These are phyloP conservation scores for Trichophyton simii DNA, from an alignment of 2,329 filamentous ascomycete genomes.

Conservation along the genomic window DNA sequence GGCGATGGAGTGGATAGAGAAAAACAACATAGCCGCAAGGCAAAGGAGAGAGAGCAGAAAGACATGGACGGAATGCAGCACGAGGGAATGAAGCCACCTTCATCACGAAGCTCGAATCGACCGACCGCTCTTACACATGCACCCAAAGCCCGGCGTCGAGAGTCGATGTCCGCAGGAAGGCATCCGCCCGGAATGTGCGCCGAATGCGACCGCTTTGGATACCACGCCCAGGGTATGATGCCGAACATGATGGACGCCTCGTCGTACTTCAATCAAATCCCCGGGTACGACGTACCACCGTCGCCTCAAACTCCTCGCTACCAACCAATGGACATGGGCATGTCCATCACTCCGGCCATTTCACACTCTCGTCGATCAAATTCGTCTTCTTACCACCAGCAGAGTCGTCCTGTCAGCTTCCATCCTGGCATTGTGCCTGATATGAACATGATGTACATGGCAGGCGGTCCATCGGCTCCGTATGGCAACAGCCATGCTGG, in stretches of 20 bases:
- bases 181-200: conserved; percentile 25
- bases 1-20: conserved; percentile 21
- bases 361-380: conserved; percentile 17
- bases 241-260: conserved; percentile 18
- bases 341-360: conserved; percentile 15
- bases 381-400: conserved; percentile 26
- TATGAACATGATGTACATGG: conserved; percentile 19
- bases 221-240: conserved; percentile 19
- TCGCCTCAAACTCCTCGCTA: conserved; percentile 20
- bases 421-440: conserved; percentile 23
- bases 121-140: conserved; percentile 22
- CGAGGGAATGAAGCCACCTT: conserved; percentile 26
- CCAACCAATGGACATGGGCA: conserved; percentile 19
- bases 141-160: conserved; percentile 23
- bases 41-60: conserved; percentile 9
- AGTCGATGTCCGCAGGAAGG: conserved; percentile 14
- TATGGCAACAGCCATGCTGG: conserved; percentile 19
- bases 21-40: conserved; percentile 11
- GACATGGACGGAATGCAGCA: conserved; percentile 19
- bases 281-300: conserved; percentile 17
- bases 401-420: conserved; percentile 28
- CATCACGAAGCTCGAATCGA: conserved; percentile 22
- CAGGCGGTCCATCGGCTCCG: conserved; percentile 15
- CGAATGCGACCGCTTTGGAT: conserved; percentile 25
- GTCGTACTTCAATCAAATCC: conserved; percentile 13